Conservation (phyloP, 2,329 filamentous ascomycete species). For the Paecilomyces formosus region DNA sequence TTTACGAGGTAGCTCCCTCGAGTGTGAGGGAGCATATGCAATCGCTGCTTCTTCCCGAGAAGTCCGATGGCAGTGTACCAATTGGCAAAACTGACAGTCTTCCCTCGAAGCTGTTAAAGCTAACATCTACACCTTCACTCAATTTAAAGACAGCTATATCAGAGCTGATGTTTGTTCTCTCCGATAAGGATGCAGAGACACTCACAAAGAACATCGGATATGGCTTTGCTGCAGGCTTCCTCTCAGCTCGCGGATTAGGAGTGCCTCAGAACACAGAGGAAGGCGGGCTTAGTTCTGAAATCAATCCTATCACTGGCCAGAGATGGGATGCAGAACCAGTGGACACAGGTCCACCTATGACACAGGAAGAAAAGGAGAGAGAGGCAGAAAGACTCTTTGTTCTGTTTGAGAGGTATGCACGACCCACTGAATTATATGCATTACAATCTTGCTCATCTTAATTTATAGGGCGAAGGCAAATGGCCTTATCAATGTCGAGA, state of each 20-base stretch:
- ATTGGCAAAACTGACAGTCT: slow-evolving; percentile 70
- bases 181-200: slow-evolving; percentile 66
- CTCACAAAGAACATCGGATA: slow-evolving; percentile 93
- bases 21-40: slow-evolving; percentile 57
- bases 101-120: slow-evolving; percentile 66
- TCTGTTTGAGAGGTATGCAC: slow-evolving; percentile 68
- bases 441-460: slow-evolving; percentile 8
- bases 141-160: slow-evolving; percentile 68
- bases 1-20: slow-evolving; percentile 63
- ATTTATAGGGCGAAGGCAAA: slow-evolving; percentile 56
- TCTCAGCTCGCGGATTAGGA: slow-evolving; percentile 75
- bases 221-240: slow-evolving; percentile 83
- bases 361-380: slow-evolving; percentile 79
- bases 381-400: slow-evolving; percentile 88
- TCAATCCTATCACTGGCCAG: slow-evolving; percentile 88
- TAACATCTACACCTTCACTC: slow-evolving; percentile 68
- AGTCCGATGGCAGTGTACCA: slow-evolving; percentile 66
- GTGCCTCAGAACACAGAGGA: slow-evolving; percentile 62
- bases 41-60: slow-evolving; percentile 63
- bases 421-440: neutral
- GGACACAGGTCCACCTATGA: slow-evolving; percentile 65
- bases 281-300: slow-evolving; percentile 18
- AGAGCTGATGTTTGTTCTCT: slow-evolving; percentile 77
- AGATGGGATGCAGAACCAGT: slow-evolving; percentile 60
- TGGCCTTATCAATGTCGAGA: slow-evolving; percentile 69